These are phyloP conservation scores for Trametes cubensis DNA, from an alignment of 768 basidiomycete species.

Conservation along the genomic window DNA sequence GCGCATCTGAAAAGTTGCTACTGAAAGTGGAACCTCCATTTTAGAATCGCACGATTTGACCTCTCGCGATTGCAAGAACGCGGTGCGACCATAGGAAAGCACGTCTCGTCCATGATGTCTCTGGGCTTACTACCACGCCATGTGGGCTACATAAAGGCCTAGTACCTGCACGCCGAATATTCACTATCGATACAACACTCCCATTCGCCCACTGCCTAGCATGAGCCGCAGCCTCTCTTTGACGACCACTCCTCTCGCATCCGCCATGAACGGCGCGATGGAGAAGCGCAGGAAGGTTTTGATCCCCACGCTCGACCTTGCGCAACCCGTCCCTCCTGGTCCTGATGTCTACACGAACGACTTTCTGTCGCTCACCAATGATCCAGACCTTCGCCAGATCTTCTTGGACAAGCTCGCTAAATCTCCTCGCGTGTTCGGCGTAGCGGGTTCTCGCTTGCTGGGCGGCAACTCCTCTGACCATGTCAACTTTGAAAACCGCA, in stretches of 20 bases:
- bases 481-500: conserved; percentile 43
- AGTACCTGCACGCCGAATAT: too few relatives aligned
- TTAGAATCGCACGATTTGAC: too few relatives aligned
- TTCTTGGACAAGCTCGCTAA: conserved; percentile 36
- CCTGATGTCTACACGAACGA: conserved; percentile 52
- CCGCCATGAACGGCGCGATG: conserved; percentile 2
- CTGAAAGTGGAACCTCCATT: too few relatives aligned
- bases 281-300: conserved; percentile 8
- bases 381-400: conserved; percentile 35
- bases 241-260: conserved; percentile 5
- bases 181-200: neutral
- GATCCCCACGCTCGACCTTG: conserved; percentile 6
- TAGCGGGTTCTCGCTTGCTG: conserved; percentile 52
- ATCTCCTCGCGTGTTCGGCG: conserved; percentile 41
- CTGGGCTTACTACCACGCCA: neutral
- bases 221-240: conserved; percentile 6
- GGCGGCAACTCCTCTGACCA: conserved; percentile 47
- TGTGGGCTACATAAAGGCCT: too few relatives aligned
- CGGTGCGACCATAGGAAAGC: too few relatives aligned
- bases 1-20: too few relatives aligned
- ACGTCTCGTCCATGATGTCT: neutral
- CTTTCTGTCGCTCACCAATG: conserved; percentile 50
- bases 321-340: conserved; percentile 12
- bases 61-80: too few relatives aligned
- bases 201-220: neutral